Evolutionary conservation across 1,284 basidiomycete genomes (phyloP).

Genomic region (Pyrrhoderma lamaoense): DNA sequence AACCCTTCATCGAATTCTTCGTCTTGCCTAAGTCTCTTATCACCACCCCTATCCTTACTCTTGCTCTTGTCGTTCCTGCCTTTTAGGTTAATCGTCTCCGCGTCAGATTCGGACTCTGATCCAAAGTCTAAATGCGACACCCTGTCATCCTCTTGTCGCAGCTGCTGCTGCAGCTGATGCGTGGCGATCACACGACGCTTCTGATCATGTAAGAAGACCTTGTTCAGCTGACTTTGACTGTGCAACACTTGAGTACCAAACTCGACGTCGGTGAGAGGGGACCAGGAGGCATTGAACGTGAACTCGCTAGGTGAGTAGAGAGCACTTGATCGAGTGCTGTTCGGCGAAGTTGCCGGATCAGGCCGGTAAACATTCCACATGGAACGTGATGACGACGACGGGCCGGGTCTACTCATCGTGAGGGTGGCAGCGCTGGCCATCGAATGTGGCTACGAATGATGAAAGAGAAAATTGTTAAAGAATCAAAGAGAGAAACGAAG

Average conservation of each 20-base stretch:
- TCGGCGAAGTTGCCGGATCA: not conserved
- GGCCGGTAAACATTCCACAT: not conserved
- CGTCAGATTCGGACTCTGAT: too few species aligned
- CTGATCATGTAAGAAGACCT: too few species aligned
- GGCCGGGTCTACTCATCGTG: not conserved
- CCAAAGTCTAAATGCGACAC: slow-evolving; percentile 9
- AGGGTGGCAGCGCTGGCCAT: too few species aligned
- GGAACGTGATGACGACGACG: not conserved
- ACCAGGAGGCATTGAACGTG: slow-evolving; percentile 13
- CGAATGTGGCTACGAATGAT: too few species aligned
- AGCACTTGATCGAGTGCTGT: not conserved
- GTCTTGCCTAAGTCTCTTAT: too few species aligned
- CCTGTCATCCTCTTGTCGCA: slow-evolving; percentile 4
- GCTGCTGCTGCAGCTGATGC: not conserved
- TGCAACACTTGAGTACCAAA: too few species aligned
- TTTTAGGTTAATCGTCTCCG: too few species aligned
- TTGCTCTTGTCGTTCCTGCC: not conserved
- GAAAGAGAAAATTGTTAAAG: too few species aligned
- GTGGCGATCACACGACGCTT: not conserved
- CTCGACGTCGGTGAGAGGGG: not conserved
- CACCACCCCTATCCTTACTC: not conserved
- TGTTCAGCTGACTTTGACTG: too few species aligned
- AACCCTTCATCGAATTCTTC: not conserved
- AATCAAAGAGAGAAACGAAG: not conserved
- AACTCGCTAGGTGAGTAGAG: slow-evolving; percentile 7